Evolutionary conservation across 1,284 basidiomycete species (phyloP), one percentile per base, ranked within the genome.

Genomic region (Austropuccinia psidii): DNA sequence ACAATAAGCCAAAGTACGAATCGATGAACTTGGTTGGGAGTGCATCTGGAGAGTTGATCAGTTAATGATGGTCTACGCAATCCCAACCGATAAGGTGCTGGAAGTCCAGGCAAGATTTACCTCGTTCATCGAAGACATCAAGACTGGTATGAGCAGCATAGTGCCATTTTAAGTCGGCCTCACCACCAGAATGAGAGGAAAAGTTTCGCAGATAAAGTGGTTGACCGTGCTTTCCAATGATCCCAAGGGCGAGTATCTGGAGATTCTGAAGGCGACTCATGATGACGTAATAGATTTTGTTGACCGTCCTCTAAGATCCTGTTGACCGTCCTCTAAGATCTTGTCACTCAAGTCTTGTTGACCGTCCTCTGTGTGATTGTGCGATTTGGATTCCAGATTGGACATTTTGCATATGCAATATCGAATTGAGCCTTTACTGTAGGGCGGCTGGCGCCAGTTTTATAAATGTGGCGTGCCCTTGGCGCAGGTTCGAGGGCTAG

Each of bases 121-220:
- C 68, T 73, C 70, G 60, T 37, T 73, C 70, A 37, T 73, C 70
- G 19, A 73, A 73, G 7, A 73, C 60, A 43, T 73, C 70, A 19
- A 73, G 55, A 43, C 70, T 73, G 13, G 60, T 60, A 37, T 73
- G 70, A 33, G 60, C 70, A 37, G 70, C 60, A 55, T 73, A 73
- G 43, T 73, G 49, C 70, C 70, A 73, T 29, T 73, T 73, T 24
- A 73, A 39, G 15, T 64, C 60, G 17, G 70, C 70, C 11, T 73
- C 47, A 15, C 70, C 70, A 35, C 70, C 70, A 4, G 60, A 47
- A 19, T 33, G 15, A 7, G 60, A 43, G 11, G 58, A 43, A n/a
- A 73, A 64, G 29, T 62, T 64, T 11, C 60, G 58, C 19, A 73
- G 7, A 29, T 73, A 73, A 8, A 73, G 37, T 11, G 70, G 70